Base-by-base conservation (phyloP, 2,329 filamentous ascomycete species). In the Cryphonectria naterciae region DNA sequence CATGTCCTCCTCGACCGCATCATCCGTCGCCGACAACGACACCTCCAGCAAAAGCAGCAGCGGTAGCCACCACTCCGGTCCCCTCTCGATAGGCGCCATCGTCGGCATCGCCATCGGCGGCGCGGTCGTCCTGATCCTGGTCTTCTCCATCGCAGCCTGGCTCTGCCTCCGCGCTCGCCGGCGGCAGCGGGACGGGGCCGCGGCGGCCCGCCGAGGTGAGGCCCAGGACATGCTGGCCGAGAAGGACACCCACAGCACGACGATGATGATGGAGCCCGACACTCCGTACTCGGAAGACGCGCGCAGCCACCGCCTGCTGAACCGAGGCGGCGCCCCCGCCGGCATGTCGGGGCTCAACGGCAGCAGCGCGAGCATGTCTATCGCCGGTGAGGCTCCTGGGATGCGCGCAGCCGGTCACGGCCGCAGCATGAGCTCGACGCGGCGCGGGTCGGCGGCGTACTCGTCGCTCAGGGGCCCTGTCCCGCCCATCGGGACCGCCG, bases 21-120 rank as follows among this genome's bases (percentile, higher is more conserved):
- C 35, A 6, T 17, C 22, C 19, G 19, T 4, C 46, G 35, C n/a
- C 58, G 19, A 56, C 28, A 61, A 61, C 17, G 39, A 41, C 43
- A 4, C 35, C 46, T 39, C 58, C 10, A 4, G 58, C 35, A 41
- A n/a, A 1, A 10, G 19, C 58, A 6, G 32, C 58, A 39, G n/a
- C n/a, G 22, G 28, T 13, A n/a, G 2, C 11, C 17, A 37, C 61
- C 35, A 64, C 39, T 19, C 37, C 37, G 3, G n/a, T 37, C 76
- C 80, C 2, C 78, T 86, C 3, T 77, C 80, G 3, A 78, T 76
- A 0, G 85, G 84, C 35, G 83, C 84, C 68, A 84, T 83, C 49
- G 82, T 81, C 25, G 85, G 85, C 60, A 86, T 87, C 49, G 84
- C 80, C 39, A 79, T 86, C 1, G 85, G 80, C 8, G 78, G 77